phyloP scores from a whole-genome alignment of 2,329 filamentous ascomycete genomes.

The Pseudocercospora eumusae region DNA sequence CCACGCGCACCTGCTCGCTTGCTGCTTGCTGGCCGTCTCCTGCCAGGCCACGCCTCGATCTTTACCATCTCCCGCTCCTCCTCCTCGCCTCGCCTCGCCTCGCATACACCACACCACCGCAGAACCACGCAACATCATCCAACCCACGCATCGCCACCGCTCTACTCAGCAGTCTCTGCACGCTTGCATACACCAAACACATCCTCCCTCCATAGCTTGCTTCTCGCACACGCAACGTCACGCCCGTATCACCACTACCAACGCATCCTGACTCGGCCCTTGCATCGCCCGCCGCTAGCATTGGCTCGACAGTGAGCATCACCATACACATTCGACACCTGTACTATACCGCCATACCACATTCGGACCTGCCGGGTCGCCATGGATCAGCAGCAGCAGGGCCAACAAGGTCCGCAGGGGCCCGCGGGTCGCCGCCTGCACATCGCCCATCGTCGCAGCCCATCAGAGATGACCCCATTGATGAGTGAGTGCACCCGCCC shows the following conservation, averaged over 20 bases:
- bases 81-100: no score
- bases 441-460: constrained; percentile 95
- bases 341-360: constrained; percentile 6
- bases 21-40: constrained; percentile 8
- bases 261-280: constrained; percentile 15
- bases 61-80: constrained; percentile 14
- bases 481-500: constrained; percentile 75
- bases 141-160: constrained; percentile 16
- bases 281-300: constrained; percentile 10
- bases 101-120: constrained; percentile 13
- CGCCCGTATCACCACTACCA: constrained; percentile 24
- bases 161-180: constrained; percentile 17
- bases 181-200: constrained; percentile 16
- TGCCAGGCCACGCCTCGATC: constrained; percentile 15
- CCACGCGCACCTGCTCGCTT: constrained; percentile 4
- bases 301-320: constrained; percentile 10
- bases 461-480: constrained; percentile 92
- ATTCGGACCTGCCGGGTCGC: constrained; percentile 11
- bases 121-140: constrained; percentile 11
- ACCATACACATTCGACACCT: background rate
- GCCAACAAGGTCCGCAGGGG: constrained; percentile 56
- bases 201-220: constrained; percentile 16
- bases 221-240: constrained; percentile 28
- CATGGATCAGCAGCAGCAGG: constrained; percentile 55
- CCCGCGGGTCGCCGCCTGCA: constrained; percentile 87